Percentiles rank a stretch among this genome's conserved stretches.
phyloP scores from a whole-genome alignment of 192 early-diverging fungal genomes.

The Rhizoclosmatium sp. region DNA sequence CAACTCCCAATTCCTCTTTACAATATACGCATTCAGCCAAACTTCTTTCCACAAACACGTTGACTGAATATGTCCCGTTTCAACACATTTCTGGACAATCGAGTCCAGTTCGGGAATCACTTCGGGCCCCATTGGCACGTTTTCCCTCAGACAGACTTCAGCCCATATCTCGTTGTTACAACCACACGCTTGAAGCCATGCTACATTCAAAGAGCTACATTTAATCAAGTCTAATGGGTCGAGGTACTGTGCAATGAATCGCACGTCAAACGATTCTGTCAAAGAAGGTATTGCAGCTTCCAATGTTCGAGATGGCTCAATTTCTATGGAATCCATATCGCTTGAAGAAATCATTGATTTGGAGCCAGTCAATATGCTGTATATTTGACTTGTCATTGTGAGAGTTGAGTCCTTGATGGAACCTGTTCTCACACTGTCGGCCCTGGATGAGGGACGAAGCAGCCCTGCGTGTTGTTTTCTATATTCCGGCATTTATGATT shows the following conservation, averaged over 20 bases:
- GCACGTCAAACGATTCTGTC: background rate
- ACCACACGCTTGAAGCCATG: slow-evolving; percentile 13
- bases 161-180: background rate
- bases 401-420: no score
- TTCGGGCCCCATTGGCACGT: slow-evolving; percentile 6
- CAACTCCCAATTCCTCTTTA: slow-evolving; percentile 30
- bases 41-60: slow-evolving; percentile 42
- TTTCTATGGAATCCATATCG: no score
- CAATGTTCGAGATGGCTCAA: background rate
- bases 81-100: background rate
- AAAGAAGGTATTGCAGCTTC: background rate
- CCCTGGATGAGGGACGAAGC: no score
- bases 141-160: background rate
- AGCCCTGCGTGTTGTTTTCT: no score
- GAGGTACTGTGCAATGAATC: slow-evolving; percentile 1
- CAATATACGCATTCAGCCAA: slow-evolving; percentile 15
- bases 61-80: background rate
- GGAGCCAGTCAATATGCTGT: no score
- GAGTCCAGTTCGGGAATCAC: background rate
- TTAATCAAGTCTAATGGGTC: slow-evolving; percentile 14
- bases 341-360: no score
- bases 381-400: no score
- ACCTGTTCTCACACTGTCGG: no score
- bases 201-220: background rate
- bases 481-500: no score